Conservation (phyloP, 768 basidiomycete species). For the Lentinus tigrinus region DNA sequence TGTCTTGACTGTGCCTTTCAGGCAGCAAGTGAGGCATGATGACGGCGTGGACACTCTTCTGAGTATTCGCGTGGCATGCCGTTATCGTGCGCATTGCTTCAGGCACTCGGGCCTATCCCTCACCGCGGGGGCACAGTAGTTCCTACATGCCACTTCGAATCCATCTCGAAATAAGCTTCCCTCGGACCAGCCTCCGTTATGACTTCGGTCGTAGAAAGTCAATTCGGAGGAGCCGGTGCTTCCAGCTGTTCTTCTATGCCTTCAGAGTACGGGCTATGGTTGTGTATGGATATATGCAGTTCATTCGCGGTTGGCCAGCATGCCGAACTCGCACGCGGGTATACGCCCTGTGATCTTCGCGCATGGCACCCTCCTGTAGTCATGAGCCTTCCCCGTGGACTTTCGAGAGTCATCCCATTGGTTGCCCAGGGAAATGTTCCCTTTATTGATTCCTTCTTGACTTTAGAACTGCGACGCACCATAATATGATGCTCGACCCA, state of each 20-base stretch:
- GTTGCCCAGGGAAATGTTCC: not conserved
- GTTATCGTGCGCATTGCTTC: not conserved
- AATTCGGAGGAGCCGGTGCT: not conserved
- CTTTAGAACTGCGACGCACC: conserved; percentile 77
- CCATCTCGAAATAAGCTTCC: not conserved
- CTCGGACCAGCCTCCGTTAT: not conserved
- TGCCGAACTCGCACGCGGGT: not conserved
- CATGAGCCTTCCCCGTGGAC: not conserved
- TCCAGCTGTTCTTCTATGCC: not conserved
- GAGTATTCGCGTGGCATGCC: not conserved
- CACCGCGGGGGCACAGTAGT: not conserved
- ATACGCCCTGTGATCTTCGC: not conserved
- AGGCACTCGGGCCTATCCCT: not conserved
- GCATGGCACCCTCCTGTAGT: too few species aligned
- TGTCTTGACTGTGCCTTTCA: not conserved
- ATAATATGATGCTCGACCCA: conserved; percentile 95
- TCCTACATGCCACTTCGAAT: not conserved
- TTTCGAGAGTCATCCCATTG: not conserved
- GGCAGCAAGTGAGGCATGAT: not conserved
- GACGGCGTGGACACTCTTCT: not conserved
- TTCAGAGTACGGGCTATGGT: too few species aligned
- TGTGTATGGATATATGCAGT: too few species aligned
- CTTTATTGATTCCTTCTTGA: not conserved
- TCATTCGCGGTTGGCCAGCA: not conserved
- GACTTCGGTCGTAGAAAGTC: not conserved